Conservation (phyloP, 495 filamentous ascomycete genomes). For the Xanthoparmelia taractica region DNA sequence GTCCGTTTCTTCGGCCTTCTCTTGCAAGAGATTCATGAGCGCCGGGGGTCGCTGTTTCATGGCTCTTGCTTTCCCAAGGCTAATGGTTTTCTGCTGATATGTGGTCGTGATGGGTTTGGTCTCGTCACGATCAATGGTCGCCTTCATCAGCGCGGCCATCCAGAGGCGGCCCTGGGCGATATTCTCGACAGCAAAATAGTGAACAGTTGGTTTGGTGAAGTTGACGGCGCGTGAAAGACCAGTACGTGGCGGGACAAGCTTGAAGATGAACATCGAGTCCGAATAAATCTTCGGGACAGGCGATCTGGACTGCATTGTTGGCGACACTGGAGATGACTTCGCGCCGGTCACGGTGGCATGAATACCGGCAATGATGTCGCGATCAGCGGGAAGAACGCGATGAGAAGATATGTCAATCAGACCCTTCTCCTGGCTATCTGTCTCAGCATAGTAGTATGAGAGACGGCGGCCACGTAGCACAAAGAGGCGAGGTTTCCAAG, state of each 20-base stretch:
- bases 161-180: conserved; percentile 80
- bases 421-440: conserved; percentile 84
- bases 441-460: conserved; percentile 93
- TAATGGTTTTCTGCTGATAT: conserved; percentile 93
- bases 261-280: conserved; percentile 88
- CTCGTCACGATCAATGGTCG: conserved; percentile 93
- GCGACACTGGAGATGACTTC: conserved; percentile 64
- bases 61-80: conserved; percentile 69
- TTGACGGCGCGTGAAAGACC: conserved; percentile 87
- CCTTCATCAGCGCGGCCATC: conserved; percentile 99
- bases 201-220: conserved; percentile 92
- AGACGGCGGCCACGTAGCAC: conserved; percentile 84
- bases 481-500: conserved; percentile 93
- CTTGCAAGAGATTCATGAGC: conserved; percentile 63
- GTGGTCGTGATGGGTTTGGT: conserved; percentile 68
- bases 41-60: conserved; percentile 84
- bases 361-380: conserved; percentile 78
- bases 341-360: conserved; percentile 89
- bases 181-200: conserved; percentile 95
- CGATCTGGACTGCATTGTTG: conserved; percentile 33
- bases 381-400: conserved; percentile 89
- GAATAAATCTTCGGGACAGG: conserved; percentile 28
- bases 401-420: conserved; percentile 97
- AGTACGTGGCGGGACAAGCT: conserved; percentile 82
- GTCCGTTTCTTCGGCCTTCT: conserved; percentile 37